phyloP scores from a whole-genome alignment of 129 eudicot genomes.

The Arctium lappa region DNA sequence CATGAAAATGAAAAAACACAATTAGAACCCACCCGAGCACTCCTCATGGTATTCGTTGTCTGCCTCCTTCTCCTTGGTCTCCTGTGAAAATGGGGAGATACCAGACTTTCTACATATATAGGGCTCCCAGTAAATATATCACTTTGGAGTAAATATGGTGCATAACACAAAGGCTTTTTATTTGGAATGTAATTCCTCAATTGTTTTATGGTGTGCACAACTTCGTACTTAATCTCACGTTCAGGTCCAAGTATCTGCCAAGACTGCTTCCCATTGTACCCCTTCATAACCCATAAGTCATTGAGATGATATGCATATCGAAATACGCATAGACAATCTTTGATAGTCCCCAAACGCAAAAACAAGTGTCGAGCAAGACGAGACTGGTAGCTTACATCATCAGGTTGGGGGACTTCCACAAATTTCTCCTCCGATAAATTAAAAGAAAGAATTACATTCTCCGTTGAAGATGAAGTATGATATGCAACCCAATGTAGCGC shows the following conservation, averaged over 20 bases:
- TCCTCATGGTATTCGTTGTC: not conserved
- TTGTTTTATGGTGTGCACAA: not conserved
- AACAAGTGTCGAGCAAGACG: not conserved
- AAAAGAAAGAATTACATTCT: conserved; percentile 14
- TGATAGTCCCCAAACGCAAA: not conserved
- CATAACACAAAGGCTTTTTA: not conserved
- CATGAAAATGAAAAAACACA: not conserved
- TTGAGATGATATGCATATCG: not conserved
- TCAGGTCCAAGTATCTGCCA: not conserved
- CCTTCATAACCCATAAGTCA: not conserved
- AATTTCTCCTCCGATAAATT: not conserved
- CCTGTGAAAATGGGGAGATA: conserved; percentile 17
- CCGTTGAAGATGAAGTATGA: not conserved
- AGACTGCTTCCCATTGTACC: not conserved
- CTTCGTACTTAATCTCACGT: not conserved
- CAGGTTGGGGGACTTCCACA: not conserved
- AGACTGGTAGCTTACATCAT: not conserved
- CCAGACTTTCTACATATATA: conserved; percentile 16
- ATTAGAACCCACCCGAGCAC: conserved; percentile 6
- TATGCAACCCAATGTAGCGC: conserved; percentile 11
- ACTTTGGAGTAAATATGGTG: not conserved
- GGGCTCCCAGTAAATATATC: not conserved
- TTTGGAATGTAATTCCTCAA: not conserved
- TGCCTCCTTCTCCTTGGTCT: conserved; percentile 6
- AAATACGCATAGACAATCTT: not conserved